Evolutionary conservation across 202 grass and related monocot species (phyloP), one percentile per base, ranked within the genome.

Genomic region (Setaria italica): DNA sequence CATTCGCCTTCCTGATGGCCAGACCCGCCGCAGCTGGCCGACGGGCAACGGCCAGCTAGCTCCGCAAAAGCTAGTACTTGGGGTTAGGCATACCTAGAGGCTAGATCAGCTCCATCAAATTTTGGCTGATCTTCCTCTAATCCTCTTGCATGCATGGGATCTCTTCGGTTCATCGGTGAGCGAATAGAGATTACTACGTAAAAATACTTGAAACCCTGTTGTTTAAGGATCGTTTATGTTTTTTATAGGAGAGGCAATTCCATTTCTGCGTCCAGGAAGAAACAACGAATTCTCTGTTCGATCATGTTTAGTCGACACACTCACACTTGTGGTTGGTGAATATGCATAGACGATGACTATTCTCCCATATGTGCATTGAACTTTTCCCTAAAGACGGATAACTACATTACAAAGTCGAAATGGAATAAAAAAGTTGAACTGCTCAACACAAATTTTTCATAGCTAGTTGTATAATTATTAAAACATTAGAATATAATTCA

Each of bases 1-100:
- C 42, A 74, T 80, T 69, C 37, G 59, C 2, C 32, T 19, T 62
- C 30, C 6, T 63, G 58, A 11, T 48, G 47, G 11, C 48, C 48
- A 70, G 57, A 63, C 68, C 42, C 20, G 54, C 42, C 42, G 74
- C 70, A 29, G 81, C 73, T 78, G 30, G 65, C 72, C 62, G 14
- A 71, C 37, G 41, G 65, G 64, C 71, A 9, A 71, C 25, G 60
- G 41, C 51, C 70, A 33, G 45, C 30, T 72, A 29, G 34, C 65
- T 80, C 47, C n/a, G 17, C 15, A 37, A 51, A 46, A 80, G 6
- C 10, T 9, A 21, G 42, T 49, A 48, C 9, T 5, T 25, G 21
- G 21, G 43, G 62, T 79, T 67, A 66, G 45, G 60, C 60, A 64
- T 4, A 13, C 43, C 49, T 35, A 66, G 29, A 0, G 4, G 35